phyloP scores from a whole-genome alignment of 352 stramenopile species.

The Phytophthora melonis region DNA sequence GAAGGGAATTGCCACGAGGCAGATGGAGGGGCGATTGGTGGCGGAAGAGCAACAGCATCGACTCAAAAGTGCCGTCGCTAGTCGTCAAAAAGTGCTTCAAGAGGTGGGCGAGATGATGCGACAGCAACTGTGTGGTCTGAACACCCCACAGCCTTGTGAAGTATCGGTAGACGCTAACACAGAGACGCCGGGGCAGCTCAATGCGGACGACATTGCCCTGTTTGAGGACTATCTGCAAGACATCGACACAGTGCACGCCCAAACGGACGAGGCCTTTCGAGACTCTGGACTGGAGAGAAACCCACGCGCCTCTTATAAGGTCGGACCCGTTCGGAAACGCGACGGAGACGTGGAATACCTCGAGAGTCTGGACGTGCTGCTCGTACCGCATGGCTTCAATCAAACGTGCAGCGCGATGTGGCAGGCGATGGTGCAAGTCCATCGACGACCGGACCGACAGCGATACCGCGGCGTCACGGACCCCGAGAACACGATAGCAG shows the following conservation, averaged over 20 bases:
- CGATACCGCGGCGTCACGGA: background rate
- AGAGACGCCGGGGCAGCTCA: background rate
- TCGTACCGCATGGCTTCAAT: constrained; percentile 10
- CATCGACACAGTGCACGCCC: constrained; percentile 26
- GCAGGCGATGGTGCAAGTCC: background rate
- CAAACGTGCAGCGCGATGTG: background rate
- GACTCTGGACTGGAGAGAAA: constrained; percentile 9
- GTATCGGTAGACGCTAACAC: background rate
- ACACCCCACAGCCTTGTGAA: background rate
- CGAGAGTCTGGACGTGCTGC: constrained; percentile 31
- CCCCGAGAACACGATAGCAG: background rate
- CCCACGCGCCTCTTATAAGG: background rate
- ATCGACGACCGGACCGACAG: background rate
- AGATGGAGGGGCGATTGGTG: constrained; percentile 17
- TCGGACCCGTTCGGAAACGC: constrained; percentile 7
- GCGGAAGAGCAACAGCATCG: constrained; percentile 19
- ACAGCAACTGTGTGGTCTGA: background rate
- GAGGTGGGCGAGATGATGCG: constrained; percentile 7
- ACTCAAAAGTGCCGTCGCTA: constrained; percentile 7
- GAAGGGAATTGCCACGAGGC: constrained; percentile 20
- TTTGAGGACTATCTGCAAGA: constrained; percentile 37
- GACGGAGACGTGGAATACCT: constrained; percentile 25
- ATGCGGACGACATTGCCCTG: constrained; percentile 19
- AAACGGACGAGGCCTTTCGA: constrained; percentile 25
- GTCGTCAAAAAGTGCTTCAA: constrained; percentile 10